phyloP scores from a whole-genome alignment of 306 rosid genomes.

The Rosa lucieae region DNA sequence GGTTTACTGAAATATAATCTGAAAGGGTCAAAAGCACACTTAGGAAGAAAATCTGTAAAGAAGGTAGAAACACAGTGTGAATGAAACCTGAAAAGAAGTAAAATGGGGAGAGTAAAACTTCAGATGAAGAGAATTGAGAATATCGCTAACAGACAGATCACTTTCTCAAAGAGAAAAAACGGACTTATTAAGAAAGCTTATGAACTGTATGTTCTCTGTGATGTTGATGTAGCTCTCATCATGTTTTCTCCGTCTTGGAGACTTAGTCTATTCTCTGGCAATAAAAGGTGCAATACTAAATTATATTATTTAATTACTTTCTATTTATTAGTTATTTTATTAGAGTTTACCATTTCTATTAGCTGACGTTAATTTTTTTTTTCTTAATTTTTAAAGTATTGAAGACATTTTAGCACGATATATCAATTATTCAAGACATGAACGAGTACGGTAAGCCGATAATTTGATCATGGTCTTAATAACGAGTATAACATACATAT shows the following conservation, averaged over 20 bases:
- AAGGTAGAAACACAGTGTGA: neutral
- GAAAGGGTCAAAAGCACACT: neutral
- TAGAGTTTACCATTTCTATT: neutral
- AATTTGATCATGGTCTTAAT: neutral
- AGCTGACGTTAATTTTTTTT: neutral
- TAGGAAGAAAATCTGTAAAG: too few species aligned
- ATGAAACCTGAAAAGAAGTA: neutral
- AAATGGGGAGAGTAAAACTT: constrained; percentile 76
- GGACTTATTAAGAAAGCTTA: constrained; percentile 73
- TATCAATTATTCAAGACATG: constrained; percentile 39
- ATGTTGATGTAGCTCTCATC: constrained; percentile 70
- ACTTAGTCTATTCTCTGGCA: constrained; percentile 50
- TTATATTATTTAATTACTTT: neutral
- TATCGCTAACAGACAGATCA: constrained; percentile 64
- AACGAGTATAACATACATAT: neutral
- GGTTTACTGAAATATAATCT: neutral
- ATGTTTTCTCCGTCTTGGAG: constrained; percentile 68
- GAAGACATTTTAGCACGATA: constrained; percentile 62
- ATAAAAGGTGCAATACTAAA: constrained; percentile 36
- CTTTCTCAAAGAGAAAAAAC: constrained; percentile 74
- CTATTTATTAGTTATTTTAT: neutral
- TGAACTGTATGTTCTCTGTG: constrained; percentile 76
- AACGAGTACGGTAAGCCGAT: constrained; percentile 44
- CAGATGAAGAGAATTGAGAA: constrained; percentile 68
- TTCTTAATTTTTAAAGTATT: constrained; percentile 33